Conservation (phyloP, 495 filamentous ascomycete genomes). For the Aspergillus kassunensis region DNA sequence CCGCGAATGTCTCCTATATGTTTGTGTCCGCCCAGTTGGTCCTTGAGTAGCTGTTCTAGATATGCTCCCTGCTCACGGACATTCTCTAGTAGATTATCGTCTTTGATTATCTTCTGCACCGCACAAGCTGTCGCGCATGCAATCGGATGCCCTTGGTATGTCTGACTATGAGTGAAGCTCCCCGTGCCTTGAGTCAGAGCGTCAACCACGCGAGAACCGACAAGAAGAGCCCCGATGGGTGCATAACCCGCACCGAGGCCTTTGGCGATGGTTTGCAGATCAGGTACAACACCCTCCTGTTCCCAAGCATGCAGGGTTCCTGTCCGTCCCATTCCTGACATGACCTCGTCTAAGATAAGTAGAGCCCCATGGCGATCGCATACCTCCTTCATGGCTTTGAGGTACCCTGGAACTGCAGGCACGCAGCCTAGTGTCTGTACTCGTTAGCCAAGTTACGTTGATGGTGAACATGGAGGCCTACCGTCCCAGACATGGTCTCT, state of each 20-base stretch:
- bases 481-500: slow-evolving; percentile 57
- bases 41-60: slow-evolving; percentile 35
- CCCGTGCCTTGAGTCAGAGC: slow-evolving; percentile 48
- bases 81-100: slow-evolving; percentile 43
- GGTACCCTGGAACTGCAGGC: slow-evolving; percentile 53
- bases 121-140: slow-evolving; percentile 45
- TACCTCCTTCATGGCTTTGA: slow-evolving; percentile 52
- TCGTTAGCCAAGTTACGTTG: background rate
- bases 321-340: slow-evolving; percentile 66
- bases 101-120: slow-evolving; percentile 43
- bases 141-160: slow-evolving; percentile 50
- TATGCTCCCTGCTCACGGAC: slow-evolving; percentile 41
- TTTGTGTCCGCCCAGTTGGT: slow-evolving; percentile 31
- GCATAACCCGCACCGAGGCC: slow-evolving; percentile 58
- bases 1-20: slow-evolving; percentile 53
- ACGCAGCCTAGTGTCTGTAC: slow-evolving; percentile 51
- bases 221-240: slow-evolving; percentile 54
- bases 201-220: slow-evolving; percentile 46
- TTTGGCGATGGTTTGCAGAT: slow-evolving; percentile 60
- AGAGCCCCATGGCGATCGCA: slow-evolving; percentile 60
- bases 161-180: slow-evolving; percentile 48
- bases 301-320: slow-evolving; percentile 64
- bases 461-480: slow-evolving; percentile 14
- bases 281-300: slow-evolving; percentile 53
- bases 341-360: slow-evolving; percentile 66